Base-by-base conservation (phyloP, 2,329 filamentous ascomycete species). In the Pseudogymnoascus sp. region DNA sequence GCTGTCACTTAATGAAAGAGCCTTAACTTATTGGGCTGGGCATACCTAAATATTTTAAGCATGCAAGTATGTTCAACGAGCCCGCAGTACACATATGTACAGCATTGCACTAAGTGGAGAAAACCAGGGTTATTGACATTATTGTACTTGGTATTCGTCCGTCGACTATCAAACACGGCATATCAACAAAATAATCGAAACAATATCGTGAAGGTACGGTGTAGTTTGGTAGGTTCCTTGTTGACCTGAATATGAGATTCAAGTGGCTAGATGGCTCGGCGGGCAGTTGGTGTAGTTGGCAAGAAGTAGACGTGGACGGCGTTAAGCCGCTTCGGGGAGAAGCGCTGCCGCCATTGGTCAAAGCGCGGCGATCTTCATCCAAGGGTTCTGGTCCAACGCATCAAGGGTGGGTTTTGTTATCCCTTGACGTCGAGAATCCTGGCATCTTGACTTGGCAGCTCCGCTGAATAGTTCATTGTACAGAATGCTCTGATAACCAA, bases 121-220 rank as follows among this genome's bases (percentile, higher is more conserved):
- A 33, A 55, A 55, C n/a, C 48, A 55, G 48, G 48, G 29, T 33
- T 55, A 33, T 55, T 55, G 48, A 35, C 48, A 55, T 35, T 55
- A 33, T 31, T 55, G 48, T 33, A 55, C 15, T 55, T 55, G 48
- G 48, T 33, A 35, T 33, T 35, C n/a, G 48, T 21, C 27, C 21
- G 5, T 33, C 9, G 48, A 6, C 7, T 55, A 33, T 55, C 25
- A 55, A 55, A 55, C 48, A 55, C 29, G 48, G 48, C 29, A 7
- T 44, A 17, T 55, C 13, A 17, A 55, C 48, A 17, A 33, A 17
- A 7, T 3, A 21, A 31, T 33, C 3, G 29, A 35, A 29, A 13
- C 10, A n/a, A 55, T 55, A 55, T 35, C 48, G 29, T 55, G 48
- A 9, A 33, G 29, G 21, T 55, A 10, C 44, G 29, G 48, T 55